Evolutionary conservation across 2,329 filamentous ascomycete species (phyloP), one percentile per base, ranked within the genome.

Genomic region (Hypocreales sp.): DNA sequence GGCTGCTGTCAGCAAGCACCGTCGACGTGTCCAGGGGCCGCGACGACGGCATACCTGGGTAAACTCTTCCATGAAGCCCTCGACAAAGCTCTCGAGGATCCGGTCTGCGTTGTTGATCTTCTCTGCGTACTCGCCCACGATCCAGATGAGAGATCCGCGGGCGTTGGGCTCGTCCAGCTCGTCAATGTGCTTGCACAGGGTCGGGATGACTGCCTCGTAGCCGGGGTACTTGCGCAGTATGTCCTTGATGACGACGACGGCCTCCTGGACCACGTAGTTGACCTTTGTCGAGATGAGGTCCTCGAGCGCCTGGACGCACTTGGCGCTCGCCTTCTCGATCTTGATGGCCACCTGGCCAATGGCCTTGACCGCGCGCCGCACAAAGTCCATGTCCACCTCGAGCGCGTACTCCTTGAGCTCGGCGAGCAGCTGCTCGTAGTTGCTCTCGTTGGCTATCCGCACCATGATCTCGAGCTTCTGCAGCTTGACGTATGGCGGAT

Each of bases 401-500:
- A 95, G 64, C 7, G 90, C 90, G 44, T 98, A 98, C 52, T 98
- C 90, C 54, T 93, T 95, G 46, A 98, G 53, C 51, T 98, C 90
- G 8, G 86, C 80, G 11, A 98, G 62, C 15, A 98, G 64, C 48
- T 95, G 90, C 46, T 98, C 90, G 33, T 87, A 87, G 47, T 95
- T 98, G 48, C 78, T 79, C 41, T 94, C 86, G 56, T 94, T 95
- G 34, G 87, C 83, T 73, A 98, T 95, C 52, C 90, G 77, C 25
- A 98, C 87, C 90, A 98, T 95, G 36, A 95, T 95, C 50, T 98
- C 90, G 26, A 98, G 70, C 50, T 98, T 98, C 48, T 93, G 80
- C 33, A 98, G 73, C 55, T 98, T 98, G 44, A 98, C 76, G 50
- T 98, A 98, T 14, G 84, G 84, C 2, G 90, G 87, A 42, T 98